Percentiles rank a stretch among this genome's conserved stretches.
phyloP scores from a whole-genome alignment of 805 yeast species.

The Candida tammaniensis region DNA sequence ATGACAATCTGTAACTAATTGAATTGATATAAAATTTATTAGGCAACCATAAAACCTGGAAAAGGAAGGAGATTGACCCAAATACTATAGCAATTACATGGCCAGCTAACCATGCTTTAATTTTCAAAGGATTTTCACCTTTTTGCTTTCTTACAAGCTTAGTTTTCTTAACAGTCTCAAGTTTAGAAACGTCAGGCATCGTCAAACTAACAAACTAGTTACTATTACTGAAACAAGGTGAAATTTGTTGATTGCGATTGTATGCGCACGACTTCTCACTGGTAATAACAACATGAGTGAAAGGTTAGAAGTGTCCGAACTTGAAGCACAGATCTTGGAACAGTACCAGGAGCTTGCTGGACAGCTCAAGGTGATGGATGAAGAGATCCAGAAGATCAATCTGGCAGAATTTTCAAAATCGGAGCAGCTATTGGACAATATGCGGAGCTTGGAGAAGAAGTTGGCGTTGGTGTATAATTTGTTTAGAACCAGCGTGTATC shows the following conservation, averaged over 20 bases:
- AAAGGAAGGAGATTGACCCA: constrained; percentile 37
- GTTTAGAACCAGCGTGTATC: constrained; percentile 69
- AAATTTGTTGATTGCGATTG: background rate
- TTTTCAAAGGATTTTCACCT: constrained; percentile 39
- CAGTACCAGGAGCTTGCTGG: constrained; percentile 38
- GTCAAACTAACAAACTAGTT: no score
- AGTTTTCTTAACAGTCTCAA: constrained; percentile 22
- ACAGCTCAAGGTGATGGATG: constrained; percentile 29
- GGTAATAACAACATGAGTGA: no score
- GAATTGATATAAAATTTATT: constrained; percentile 43
- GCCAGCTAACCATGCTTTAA: constrained; percentile 56
- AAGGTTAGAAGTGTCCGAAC: background rate
- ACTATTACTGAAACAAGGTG: no score
- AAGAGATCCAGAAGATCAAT: constrained; percentile 22
- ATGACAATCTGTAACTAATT: constrained; percentile 52
- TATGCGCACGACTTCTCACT: no score
- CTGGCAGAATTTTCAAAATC: background rate
- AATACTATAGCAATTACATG: constrained; percentile 45
- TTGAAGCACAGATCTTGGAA: constrained; percentile 33
- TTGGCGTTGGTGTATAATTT: constrained; percentile 63
- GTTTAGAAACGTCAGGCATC: constrained; percentile 24
- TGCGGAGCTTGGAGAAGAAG: constrained; percentile 61
- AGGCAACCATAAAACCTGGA: constrained; percentile 40
- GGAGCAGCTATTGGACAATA: constrained; percentile 35
- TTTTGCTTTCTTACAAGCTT: constrained; percentile 27